Conservation (phyloP, 169 alveolate species). For the Besnoitia besnoiti region DNA sequence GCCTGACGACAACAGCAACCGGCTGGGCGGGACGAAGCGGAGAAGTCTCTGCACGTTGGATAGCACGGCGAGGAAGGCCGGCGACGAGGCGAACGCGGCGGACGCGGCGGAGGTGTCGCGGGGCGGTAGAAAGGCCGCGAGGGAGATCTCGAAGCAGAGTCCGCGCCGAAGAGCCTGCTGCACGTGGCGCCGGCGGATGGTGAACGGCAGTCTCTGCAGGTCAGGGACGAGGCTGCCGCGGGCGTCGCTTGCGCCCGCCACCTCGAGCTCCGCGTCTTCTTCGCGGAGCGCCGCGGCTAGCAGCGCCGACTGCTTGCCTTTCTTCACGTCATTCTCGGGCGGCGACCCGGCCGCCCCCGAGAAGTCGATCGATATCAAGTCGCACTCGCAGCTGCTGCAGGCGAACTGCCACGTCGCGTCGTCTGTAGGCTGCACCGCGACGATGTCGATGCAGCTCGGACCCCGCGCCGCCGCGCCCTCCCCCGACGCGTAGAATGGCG, state of each 20-base stretch:
- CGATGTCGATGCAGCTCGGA: slow-evolving; percentile 24
- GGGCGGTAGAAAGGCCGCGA: slow-evolving; percentile 1
- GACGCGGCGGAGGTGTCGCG: not conserved
- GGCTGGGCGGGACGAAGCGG: slow-evolving; percentile 50
- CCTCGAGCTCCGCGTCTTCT: not conserved
- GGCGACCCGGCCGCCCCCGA: not conserved
- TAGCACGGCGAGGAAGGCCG: not conserved
- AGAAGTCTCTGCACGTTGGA: slow-evolving; percentile 31
- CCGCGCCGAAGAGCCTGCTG: slow-evolving; percentile 56
- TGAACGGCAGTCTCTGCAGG: slow-evolving; percentile 25
- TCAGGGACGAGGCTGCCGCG: not conserved
- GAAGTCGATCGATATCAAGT: slow-evolving; percentile 34
- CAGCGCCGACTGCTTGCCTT: not conserved
- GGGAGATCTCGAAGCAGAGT: slow-evolving; percentile 40
- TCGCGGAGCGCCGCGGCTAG: not conserved
- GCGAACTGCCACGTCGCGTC: slow-evolving; percentile 48
- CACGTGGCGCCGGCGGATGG: slow-evolving; percentile 39
- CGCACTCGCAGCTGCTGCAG: slow-evolving; percentile 50
- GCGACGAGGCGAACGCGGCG: not conserved
- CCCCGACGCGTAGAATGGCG: slow-evolving; percentile 23
- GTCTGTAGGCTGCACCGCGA: slow-evolving; percentile 45
- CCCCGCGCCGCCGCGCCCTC: not conserved
- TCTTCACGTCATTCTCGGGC: not conserved
- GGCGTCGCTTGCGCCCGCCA: not conserved
- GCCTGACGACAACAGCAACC: slow-evolving; percentile 48